These are phyloP conservation scores for Saccharomyces kudriavzevii DNA, from an alignment of 805 yeast genomes.

Conservation along the genomic window DNA sequence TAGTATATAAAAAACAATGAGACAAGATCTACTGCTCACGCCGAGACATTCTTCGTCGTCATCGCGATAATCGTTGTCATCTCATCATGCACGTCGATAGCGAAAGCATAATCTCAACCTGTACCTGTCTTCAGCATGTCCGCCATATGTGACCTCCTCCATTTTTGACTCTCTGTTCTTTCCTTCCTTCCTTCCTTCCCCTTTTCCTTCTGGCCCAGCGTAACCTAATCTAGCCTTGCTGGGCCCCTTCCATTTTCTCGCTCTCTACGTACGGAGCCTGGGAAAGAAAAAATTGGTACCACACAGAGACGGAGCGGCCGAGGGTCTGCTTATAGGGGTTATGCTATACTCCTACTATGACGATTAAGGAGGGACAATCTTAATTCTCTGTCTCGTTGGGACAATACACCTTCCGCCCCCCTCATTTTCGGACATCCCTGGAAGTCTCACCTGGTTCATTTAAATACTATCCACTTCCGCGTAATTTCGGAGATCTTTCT, in stretches of 20 bases:
- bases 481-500: neutral
- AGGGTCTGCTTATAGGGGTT: neutral
- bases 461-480: neutral
- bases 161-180: neutral
- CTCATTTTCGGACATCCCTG: neutral
- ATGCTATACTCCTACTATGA: neutral
- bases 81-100: neutral
- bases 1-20: neutral
- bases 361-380: neutral
- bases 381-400: neutral
- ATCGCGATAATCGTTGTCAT: neutral
- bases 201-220: neutral
- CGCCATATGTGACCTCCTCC: neutral
- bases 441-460: neutral
- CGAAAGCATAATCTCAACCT: neutral
- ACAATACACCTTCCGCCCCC: neutral
- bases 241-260: neutral
- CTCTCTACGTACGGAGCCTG: neutral
- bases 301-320: neutral
- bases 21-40: too few relatives aligned
- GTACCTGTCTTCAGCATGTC: neutral
- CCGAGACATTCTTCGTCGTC: neutral
- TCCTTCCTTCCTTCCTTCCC: neutral
- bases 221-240: neutral
- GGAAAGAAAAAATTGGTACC: neutral